phyloP scores from a whole-genome alignment of 1,284 basidiomycete species.

The Xerocomus amazonicus region DNA sequence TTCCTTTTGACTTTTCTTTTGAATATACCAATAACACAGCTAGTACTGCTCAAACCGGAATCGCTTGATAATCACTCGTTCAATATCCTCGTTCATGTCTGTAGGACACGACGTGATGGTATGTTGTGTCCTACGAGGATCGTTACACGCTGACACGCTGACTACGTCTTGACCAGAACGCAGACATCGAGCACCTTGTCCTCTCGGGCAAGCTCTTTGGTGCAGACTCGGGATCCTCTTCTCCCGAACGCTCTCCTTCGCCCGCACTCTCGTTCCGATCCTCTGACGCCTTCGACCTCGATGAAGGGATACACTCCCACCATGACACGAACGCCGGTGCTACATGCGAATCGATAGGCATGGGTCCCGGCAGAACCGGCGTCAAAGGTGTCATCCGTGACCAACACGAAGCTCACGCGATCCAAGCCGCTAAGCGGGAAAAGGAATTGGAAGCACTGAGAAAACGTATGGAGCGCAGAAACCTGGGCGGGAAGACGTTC shows the following conservation, averaged over 20 bases:
- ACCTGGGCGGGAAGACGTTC: conserved; percentile 63
- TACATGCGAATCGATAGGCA: conserved; percentile 57
- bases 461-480: conserved; percentile 56
- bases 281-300: conserved; percentile 37
- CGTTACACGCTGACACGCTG: conserved; percentile 1
- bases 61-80: conserved; percentile 15
- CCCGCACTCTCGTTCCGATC: conserved; percentile 39
- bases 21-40: background rate
- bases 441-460: conserved; percentile 50
- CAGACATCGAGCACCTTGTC: conserved; percentile 69
- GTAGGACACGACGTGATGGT: conserved; percentile 12
- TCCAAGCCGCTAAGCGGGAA: conserved; percentile 47
- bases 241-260: conserved; percentile 19
- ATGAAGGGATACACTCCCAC: conserved; percentile 21
- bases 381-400: conserved; percentile 84
- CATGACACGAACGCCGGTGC: conserved; percentile 19
- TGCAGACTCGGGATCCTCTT: conserved; percentile 40
- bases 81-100: background rate
- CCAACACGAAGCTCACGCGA: conserved; percentile 59
- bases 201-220: conserved; percentile 77
- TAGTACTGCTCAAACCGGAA: background rate
- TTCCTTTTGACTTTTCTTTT: background rate
- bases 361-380: conserved; percentile 78
- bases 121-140: background rate
- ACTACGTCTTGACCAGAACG: conserved; percentile 31